These are phyloP conservation scores for Fusarium albosuccineum DNA, from an alignment of 2,329 filamentous ascomycete species.

Conservation along the genomic window DNA sequence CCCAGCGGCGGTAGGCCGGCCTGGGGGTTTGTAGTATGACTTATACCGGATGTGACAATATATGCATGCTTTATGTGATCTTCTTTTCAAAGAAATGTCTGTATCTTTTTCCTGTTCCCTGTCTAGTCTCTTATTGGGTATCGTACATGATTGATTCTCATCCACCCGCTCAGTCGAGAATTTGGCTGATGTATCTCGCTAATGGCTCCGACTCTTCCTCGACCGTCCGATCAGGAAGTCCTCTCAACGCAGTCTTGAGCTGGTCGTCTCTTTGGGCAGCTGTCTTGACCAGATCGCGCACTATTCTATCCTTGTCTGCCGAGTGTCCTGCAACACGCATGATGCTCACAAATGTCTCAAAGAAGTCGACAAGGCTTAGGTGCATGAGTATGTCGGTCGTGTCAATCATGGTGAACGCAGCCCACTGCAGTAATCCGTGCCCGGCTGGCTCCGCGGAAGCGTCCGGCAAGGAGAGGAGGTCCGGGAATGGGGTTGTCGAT, in stretches of 20 bases:
- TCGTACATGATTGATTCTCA: conserved; percentile 3
- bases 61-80: conserved; percentile 29
- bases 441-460: conserved; percentile 41
- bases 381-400: conserved; percentile 63
- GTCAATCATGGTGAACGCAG: conserved; percentile 65
- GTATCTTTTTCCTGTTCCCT: neutral
- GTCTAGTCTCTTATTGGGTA: conserved; percentile 26
- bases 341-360: conserved; percentile 63
- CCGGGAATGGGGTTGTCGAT: conserved; percentile 53
- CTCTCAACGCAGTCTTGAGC: conserved; percentile 55
- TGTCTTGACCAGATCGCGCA: conserved; percentile 56
- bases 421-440: conserved; percentile 64
- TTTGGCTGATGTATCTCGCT: conserved; percentile 58
- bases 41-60: conserved; percentile 40
- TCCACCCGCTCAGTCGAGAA: conserved; percentile 48
- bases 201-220: conserved; percentile 65
- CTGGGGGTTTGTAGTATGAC: conserved; percentile 42
- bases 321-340: conserved; percentile 58
- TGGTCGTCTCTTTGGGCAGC: conserved; percentile 56
- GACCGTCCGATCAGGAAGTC: conserved; percentile 62
- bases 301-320: conserved; percentile 51
- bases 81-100: neutral
- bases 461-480: conserved; percentile 47
- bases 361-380: conserved; percentile 65
- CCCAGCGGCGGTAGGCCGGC: conserved; percentile 26